A percentile compares a stretch with the other conserved stretches of the same genome.
Evolutionary conservation across 805 yeast genomes (phyloP).

Genomic region (Myxozyma vanderwaltii): DNA sequence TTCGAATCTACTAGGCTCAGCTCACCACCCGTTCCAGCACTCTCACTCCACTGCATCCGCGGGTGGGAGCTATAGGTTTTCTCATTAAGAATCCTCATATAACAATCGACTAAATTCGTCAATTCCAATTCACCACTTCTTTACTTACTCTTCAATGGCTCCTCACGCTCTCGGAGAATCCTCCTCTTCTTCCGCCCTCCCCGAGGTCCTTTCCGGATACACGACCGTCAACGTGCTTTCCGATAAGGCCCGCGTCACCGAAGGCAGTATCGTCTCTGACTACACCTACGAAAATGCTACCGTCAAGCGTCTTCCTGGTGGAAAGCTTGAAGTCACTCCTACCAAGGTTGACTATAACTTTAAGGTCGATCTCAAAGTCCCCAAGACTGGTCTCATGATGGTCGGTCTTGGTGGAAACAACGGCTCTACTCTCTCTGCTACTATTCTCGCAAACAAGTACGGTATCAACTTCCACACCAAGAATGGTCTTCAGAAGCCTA

Average conservation of each 20-base stretch:
- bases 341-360: conserved; percentile 74
- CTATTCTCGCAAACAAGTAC: conserved; percentile 82
- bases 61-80: conserved; percentile 52
- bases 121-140: conserved; percentile 40
- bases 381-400: conserved; percentile 78
- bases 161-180: conserved; percentile 39
- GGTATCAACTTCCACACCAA: conserved; percentile 77
- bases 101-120: neutral
- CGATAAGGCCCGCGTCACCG: conserved; percentile 54
- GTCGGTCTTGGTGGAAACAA: conserved; percentile 98
- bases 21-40: conserved; percentile 49
- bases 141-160: conserved; percentile 38
- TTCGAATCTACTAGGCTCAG: conserved; percentile 47
- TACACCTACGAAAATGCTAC: conserved; percentile 73
- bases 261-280: conserved; percentile 52
- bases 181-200: conserved; percentile 39
- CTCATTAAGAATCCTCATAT: conserved; percentile 40
- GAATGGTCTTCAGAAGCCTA: conserved; percentile 72
- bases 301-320: conserved; percentile 30
- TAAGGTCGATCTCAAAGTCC: conserved; percentile 77
- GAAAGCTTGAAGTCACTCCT: conserved; percentile 64
- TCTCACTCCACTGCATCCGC: conserved; percentile 49
- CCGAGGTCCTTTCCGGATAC: conserved; percentile 44
- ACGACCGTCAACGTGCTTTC: conserved; percentile 56
- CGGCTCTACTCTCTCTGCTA: conserved; percentile 87